Percentiles rank a stretch among this genome's conserved stretches.
These are phyloP conservation scores for Chalaropsis thielavioides DNA, from an alignment of 2,329 filamentous ascomycete genomes.

Conservation along the genomic window DNA sequence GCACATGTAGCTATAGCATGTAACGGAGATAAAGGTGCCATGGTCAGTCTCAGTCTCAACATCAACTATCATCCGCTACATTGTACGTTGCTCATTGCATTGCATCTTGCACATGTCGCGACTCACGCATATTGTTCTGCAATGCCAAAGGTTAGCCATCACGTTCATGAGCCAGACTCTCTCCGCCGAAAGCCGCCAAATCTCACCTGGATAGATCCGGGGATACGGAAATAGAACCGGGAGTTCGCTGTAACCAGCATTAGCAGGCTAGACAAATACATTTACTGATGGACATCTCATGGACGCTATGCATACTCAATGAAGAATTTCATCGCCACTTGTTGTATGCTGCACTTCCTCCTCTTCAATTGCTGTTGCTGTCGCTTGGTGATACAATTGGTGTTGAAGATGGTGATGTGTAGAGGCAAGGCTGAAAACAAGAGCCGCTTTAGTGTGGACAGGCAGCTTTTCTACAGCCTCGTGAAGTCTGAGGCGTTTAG, in stretches of 20 bases:
- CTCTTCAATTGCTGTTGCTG: background rate
- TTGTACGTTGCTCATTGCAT: no score
- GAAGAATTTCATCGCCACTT: slow-evolving; percentile 36
- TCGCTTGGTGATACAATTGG: background rate
- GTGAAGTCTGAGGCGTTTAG: background rate
- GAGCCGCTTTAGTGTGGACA: background rate
- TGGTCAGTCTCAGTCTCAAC: slow-evolving; percentile 1
- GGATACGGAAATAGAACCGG: slow-evolving; percentile 45
- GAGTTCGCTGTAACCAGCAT: slow-evolving; percentile 31
- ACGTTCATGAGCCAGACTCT: background rate
- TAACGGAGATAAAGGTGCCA: background rate
- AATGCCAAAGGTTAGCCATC: background rate
- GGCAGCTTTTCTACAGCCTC: slow-evolving; percentile 8
- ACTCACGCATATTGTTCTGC: slow-evolving; percentile 40
- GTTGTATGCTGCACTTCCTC: background rate
- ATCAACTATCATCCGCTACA: background rate
- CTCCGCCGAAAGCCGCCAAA: background rate
- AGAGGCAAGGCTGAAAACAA: slow-evolving; percentile 9
- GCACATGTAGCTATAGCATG: slow-evolving; percentile 37
- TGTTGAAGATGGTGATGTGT: background rate
- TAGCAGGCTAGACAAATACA: background rate
- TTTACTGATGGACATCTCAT: background rate
- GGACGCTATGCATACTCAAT: slow-evolving; percentile 30
- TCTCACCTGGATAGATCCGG: slow-evolving; percentile 41
- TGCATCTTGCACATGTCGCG: background rate